Base-by-base conservation (phyloP, 2,329 filamentous ascomycete genomes). In the Exophiala alcalophila region DNA sequence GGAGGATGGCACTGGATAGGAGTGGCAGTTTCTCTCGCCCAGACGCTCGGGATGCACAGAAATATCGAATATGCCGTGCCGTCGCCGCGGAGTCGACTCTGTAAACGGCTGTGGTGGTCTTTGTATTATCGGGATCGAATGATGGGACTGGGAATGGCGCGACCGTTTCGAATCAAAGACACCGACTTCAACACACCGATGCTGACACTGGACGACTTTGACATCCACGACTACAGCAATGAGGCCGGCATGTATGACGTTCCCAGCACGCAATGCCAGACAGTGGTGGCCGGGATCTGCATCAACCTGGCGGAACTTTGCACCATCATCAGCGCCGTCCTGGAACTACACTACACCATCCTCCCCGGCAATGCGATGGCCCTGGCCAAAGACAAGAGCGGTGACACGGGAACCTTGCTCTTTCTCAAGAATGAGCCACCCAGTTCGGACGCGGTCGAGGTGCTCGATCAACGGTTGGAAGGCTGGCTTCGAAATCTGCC, bases 1-100 rank as follows among this genome's bases (percentile, higher is more conserved):
- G 91, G 96, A 63, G 95, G 89, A 33, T 95, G 90, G 86, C 89
- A 96, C 61, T 96, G 90, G 90, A 95, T 95, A 86, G 90, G 90
- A 11, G 86, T 95, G 24, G 90, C 89, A 29, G 86, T 94, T 47
- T 94, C 89, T 8, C 72, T 95, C 31, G 89, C 88, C 40, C 88
- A 94, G 64, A 95, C 88, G 7, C 94, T 96, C 51, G 90, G 90
- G 5, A 74, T 96, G n/a, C 89, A 96, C 65, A 84, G 89, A 49
- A 86, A 95, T 56, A 86, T 88, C 3, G 83, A 82, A 44, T 88
- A 85, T 5, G 82, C 78, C 55, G 86, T 94, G 76, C 76, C 85
- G 21, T 66, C 70, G 2, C 74, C 78, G 37, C 83, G 84, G 58
- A 84, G 88, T 60, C 86, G 81, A 58, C 70, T 95, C 37, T 94